A percentile compares a stretch with the other conserved stretches of the same genome.
These are phyloP conservation scores for Cryphonectria radicalis DNA, from an alignment of 2,329 filamentous ascomycete species.

Conservation along the genomic window DNA sequence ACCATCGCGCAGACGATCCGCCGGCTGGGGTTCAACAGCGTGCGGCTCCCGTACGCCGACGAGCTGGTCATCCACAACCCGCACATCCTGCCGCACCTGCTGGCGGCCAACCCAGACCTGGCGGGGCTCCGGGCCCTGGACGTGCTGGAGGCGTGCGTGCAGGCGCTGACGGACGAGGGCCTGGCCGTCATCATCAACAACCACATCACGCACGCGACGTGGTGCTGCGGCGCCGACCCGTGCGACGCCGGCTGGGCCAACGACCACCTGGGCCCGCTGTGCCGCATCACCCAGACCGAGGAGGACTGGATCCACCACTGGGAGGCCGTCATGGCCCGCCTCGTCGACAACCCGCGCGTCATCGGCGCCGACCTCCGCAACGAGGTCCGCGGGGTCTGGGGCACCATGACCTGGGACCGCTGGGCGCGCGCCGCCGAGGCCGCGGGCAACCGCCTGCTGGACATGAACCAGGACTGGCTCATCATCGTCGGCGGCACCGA, in stretches of 20 bases:
- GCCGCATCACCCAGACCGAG: constrained; percentile 65
- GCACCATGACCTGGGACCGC: constrained; percentile 67
- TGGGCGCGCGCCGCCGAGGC: constrained; percentile 69
- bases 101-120: constrained; percentile 65
- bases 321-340: constrained; percentile 65
- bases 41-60: constrained; percentile 70
- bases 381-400: constrained; percentile 71
- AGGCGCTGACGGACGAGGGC: constrained; percentile 63
- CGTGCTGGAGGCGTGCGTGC: constrained; percentile 62
- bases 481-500: constrained; percentile 71
- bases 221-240: constrained; percentile 71
- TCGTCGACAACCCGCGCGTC: constrained; percentile 63
- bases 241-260: constrained; percentile 72
- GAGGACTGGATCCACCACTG: constrained; percentile 70
- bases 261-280: constrained; percentile 63
- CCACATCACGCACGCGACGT: constrained; percentile 70
- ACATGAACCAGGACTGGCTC: constrained; percentile 66
- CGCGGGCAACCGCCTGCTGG: constrained; percentile 64
- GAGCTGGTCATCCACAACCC: constrained; percentile 68
- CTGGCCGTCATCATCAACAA: constrained; percentile 71
- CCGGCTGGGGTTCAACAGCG: constrained; percentile 70
- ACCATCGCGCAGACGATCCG: constrained; percentile 65
- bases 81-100: constrained; percentile 51
- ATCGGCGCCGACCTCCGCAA: constrained; percentile 71
- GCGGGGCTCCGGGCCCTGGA: constrained; percentile 61